phyloP scores from a whole-genome alignment of 2,329 filamentous ascomycete genomes.

The Ophiostoma ulmi region DNA sequence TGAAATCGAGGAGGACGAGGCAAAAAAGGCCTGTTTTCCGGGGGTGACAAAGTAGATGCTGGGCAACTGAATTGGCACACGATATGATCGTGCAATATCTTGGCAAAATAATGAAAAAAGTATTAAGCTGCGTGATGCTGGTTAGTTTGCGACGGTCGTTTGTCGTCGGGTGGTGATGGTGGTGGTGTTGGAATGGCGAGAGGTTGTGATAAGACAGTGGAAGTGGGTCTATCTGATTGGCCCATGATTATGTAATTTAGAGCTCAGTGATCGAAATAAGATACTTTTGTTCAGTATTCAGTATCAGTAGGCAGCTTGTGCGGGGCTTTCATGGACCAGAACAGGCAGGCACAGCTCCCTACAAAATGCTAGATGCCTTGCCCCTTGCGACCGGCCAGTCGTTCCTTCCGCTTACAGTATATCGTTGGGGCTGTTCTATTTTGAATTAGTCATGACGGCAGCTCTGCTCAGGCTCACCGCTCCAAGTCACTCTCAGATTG shows the following conservation, averaged over 20 bases:
- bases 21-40: background rate
- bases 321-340: background rate
- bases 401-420: slow-evolving; percentile 1
- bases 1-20: background rate
- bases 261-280: background rate
- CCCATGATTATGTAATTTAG: background rate
- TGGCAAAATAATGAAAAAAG: background rate
- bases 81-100: background rate
- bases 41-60: background rate
- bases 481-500: background rate
- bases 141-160: background rate
- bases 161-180: background rate
- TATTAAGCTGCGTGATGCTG: background rate
- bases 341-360: background rate
- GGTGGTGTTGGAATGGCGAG: slow-evolving; percentile 12
- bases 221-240: background rate
- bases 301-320: background rate
- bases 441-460: slow-evolving; percentile 7
- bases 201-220: slow-evolving; percentile 15
- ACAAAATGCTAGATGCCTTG: background rate
- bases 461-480: background rate
- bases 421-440: background rate
- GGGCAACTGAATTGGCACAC: background rate
- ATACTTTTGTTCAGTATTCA: background rate
- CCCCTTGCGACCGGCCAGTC: background rate